phyloP scores from a whole-genome alignment of 2,329 filamentous ascomycete genomes.

The Triangularia verruculosa region DNA sequence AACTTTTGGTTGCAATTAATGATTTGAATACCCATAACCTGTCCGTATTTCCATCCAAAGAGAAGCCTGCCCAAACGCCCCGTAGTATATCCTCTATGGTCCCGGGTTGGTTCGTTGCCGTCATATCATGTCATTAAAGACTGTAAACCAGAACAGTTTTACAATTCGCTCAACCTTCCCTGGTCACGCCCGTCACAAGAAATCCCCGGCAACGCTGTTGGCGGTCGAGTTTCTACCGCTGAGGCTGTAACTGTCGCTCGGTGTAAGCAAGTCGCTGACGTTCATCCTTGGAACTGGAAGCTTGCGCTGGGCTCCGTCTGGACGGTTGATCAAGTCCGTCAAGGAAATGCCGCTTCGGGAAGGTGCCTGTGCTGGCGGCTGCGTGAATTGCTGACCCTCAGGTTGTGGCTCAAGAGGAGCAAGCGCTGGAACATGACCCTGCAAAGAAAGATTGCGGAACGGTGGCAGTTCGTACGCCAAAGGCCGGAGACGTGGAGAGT shows the following conservation, averaged over 20 bases:
- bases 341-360: constrained; percentile 71
- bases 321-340: constrained; percentile 86
- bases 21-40: constrained; percentile 12
- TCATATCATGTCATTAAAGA: constrained; percentile 24
- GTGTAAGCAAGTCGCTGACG: constrained; percentile 77
- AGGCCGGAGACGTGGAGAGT: constrained; percentile 86
- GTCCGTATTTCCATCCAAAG: constrained; percentile 11
- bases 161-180: constrained; percentile 25
- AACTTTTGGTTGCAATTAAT: constrained; percentile 18
- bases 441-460: constrained; percentile 64
- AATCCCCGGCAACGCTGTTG: constrained; percentile 67
- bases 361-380: constrained; percentile 48
- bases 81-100: constrained; percentile 26
- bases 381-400: constrained; percentile 39
- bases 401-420: constrained; percentile 58
- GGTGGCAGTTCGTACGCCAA: constrained; percentile 78
- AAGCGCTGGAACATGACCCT: constrained; percentile 54
- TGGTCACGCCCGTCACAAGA: background rate
- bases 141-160: constrained; percentile 21
- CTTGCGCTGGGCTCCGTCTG: constrained; percentile 85
- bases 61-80: constrained; percentile 16
- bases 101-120: constrained; percentile 14
- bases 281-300: constrained; percentile 88
- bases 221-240: constrained; percentile 75
- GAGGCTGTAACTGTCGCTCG: constrained; percentile 60